Conservation (phyloP, 139 green algal genomes). For the Micromonas pusilla region DNA sequence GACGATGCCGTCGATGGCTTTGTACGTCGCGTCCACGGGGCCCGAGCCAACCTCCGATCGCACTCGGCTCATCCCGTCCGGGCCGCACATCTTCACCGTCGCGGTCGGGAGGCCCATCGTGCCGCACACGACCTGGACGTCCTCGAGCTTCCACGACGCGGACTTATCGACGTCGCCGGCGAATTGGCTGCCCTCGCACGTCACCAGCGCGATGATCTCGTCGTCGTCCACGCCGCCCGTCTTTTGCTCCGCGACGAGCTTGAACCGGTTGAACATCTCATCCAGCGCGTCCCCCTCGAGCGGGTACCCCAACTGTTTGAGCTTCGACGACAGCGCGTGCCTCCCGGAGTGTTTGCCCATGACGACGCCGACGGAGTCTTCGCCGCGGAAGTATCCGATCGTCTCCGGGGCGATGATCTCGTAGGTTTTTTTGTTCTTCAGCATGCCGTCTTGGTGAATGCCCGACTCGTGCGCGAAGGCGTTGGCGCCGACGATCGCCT, state of each 20-base stretch:
- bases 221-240: slow-evolving; percentile 85
- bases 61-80: slow-evolving; percentile 68
- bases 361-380: slow-evolving; percentile 54
- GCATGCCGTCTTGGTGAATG: slow-evolving; percentile 92
- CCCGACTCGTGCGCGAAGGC: slow-evolving; percentile 94
- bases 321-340: slow-evolving; percentile 67
- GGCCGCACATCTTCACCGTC: slow-evolving; percentile 84
- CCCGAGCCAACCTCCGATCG: slow-evolving; percentile 72
- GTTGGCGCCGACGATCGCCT: slow-evolving; percentile 99
- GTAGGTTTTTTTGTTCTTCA: slow-evolving; percentile 80
- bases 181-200: slow-evolving; percentile 39
- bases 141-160: slow-evolving; percentile 74
- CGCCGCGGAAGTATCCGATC: slow-evolving; percentile 71
- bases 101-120: slow-evolving; percentile 84
- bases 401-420: slow-evolving; percentile 98
- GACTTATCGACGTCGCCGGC: slow-evolving; percentile 65
- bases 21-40: slow-evolving; percentile 93
- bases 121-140: slow-evolving; percentile 93
- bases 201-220: slow-evolving; percentile 85
- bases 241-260: slow-evolving; percentile 83
- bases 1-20: slow-evolving; percentile 55
- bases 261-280: slow-evolving; percentile 93
- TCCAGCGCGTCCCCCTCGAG: slow-evolving; percentile 64
- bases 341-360: slow-evolving; percentile 59
- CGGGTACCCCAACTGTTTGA: slow-evolving; percentile 76